These are phyloP conservation scores for Maudiozyma saulgeensis DNA, from an alignment of 805 yeast genomes.

Conservation along the genomic window DNA sequence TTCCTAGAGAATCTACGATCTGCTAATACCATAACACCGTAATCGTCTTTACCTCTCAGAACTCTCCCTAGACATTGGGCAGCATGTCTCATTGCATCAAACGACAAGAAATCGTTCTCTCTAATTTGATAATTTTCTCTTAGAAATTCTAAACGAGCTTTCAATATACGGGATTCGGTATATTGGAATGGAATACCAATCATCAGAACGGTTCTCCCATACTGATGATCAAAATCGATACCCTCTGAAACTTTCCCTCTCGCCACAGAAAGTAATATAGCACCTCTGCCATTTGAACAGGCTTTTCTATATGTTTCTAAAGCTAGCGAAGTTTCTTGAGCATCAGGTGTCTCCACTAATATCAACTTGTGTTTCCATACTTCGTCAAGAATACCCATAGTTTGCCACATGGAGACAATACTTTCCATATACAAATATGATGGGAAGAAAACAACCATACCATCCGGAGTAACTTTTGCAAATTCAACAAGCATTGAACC, in stretches of 20 bases:
- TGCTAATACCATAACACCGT: slow-evolving; percentile 96
- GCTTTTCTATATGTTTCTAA: slow-evolving; percentile 93
- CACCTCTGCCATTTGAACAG: slow-evolving; percentile 95
- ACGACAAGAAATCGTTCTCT: slow-evolving; percentile 89
- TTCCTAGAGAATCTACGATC: slow-evolving; percentile 87
- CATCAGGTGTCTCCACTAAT: slow-evolving; percentile 96
- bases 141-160: slow-evolving; percentile 88
- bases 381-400: slow-evolving; percentile 95
- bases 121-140: slow-evolving; percentile 87
- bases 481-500: slow-evolving; percentile 89
- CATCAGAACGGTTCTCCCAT: slow-evolving; percentile 95
- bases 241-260: slow-evolving; percentile 99
- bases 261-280: slow-evolving; percentile 90
- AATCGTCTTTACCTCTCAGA: slow-evolving; percentile 94
- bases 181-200: slow-evolving; percentile 99
- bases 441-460: slow-evolving; percentile 95
- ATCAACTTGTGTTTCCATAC: slow-evolving; percentile 96
- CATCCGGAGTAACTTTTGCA: slow-evolving; percentile 94
- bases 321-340: slow-evolving; percentile 94
- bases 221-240: slow-evolving; percentile 97
- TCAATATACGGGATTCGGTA: slow-evolving; percentile 90
- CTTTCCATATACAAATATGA: slow-evolving; percentile 96
- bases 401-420: slow-evolving; percentile 97
- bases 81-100: slow-evolving; percentile 99
- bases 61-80: slow-evolving; percentile 98